Base-by-base conservation (phyloP, 371 early-diverging fungal species). In the Rhizopus arrhizus region DNA sequence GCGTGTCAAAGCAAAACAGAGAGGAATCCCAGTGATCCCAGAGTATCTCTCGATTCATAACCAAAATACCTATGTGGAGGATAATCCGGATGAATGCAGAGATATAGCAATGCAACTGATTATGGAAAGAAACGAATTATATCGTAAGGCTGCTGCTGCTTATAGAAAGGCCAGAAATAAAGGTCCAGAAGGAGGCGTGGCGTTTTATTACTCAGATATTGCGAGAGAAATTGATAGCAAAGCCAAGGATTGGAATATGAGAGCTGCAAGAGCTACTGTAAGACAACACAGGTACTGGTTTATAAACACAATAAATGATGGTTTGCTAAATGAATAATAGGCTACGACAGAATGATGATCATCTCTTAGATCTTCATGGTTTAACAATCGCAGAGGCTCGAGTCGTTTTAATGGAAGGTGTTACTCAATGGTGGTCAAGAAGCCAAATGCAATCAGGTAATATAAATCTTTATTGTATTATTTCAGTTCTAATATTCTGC, bases 211-310 rank as follows among this genome's bases (percentile, higher is more conserved):
- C 69, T 87, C 91, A 6, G 78, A 85, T 4, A 85, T 85, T 50
- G 90, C 88, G 35, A 83, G 83, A 13, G 75, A 81, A 49, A 57
- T 78, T 50, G 89, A 89, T 55, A 66, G 65, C 5, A 60, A 80
- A 43, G 88, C 87, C 15, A 86, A 84, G 34, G 72, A 78, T 35
- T 88, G 87, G 89, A 87, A 87, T 35, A 86, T 89, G 85, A 77
- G 87, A 10, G 89, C 89, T 5, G 89, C 89, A 2, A 80, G 87
- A 50, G 86, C 91, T 0, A 73, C 81, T 22, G 85, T 89, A 33
- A 75, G 82, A 36, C 58, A 71, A 15, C 71, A 85, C 31, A 70
- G 82, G 83, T 78, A 71, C 12, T 35, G 5, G n/a, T 52, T 11
- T 36, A 32, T 34, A 3, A 3, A 10, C 29, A 28, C 10, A 49